phyloP scores from a whole-genome alignment of 75 land plant genomes.

The Picea glauca region DNA sequence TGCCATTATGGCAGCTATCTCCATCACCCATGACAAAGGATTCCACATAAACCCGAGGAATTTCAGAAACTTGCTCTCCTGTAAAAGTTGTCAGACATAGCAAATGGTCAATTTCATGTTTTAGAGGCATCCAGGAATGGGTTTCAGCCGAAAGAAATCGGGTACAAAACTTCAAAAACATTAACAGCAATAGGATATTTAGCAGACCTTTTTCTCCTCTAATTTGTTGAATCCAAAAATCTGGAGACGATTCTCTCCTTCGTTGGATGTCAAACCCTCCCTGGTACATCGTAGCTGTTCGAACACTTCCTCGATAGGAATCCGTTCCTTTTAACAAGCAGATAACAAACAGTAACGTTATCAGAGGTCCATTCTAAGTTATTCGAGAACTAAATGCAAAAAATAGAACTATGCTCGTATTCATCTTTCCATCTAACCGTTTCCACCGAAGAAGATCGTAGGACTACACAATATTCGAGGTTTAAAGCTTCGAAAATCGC shows the following conservation, averaged over 20 bases:
- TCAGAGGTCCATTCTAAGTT: background rate
- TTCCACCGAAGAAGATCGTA: background rate
- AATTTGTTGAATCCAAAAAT: constrained; percentile 91
- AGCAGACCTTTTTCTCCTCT: constrained; percentile 78
- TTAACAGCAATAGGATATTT: background rate
- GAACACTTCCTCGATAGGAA: constrained; percentile 90
- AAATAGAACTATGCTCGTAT: background rate
- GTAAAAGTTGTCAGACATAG: background rate
- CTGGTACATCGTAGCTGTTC: constrained; percentile 80
- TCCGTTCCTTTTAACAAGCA: constrained; percentile 44
- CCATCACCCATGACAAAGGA: constrained; percentile 90
- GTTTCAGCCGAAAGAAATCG: background rate
- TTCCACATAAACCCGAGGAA: constrained; percentile 92
- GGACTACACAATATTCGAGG: background rate
- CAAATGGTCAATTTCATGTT: background rate
- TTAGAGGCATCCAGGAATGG: background rate
- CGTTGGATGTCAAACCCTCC: constrained; percentile 57
- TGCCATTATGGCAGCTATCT: constrained; percentile 78
- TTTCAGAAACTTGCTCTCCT: constrained; percentile 79
- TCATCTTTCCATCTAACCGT: too few relatives aligned
- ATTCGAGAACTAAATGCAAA: constrained; percentile 3
- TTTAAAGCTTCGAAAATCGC: background rate
- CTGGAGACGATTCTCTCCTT: constrained; percentile 63
- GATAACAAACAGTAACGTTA: constrained; percentile 5
- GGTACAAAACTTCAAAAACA: background rate